phyloP scores from a whole-genome alignment of 768 basidiomycete species.

The Boletus insuetus region DNA sequence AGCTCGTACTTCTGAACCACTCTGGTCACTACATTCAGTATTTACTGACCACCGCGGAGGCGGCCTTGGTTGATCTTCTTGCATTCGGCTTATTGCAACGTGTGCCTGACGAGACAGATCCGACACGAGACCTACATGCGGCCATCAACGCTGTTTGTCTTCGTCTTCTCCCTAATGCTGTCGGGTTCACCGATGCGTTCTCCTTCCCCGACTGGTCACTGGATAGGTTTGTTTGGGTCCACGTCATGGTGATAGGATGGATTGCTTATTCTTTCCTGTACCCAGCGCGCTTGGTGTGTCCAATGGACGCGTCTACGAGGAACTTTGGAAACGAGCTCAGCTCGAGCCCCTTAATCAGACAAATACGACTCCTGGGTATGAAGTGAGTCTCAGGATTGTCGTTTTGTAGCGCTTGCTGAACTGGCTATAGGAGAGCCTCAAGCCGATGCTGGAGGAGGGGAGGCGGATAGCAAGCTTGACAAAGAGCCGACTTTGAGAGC shows the following conservation, averaged over 20 bases:
- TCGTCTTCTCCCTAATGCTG: slow-evolving; percentile 57
- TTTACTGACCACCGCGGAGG: slow-evolving; percentile 56
- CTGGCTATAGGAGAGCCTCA: slow-evolving; percentile 19
- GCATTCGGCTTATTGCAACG: slow-evolving; percentile 47
- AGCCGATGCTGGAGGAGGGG: slow-evolving; percentile 26
- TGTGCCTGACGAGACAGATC: slow-evolving; percentile 33
- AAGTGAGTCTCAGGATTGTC: slow-evolving; percentile 32
- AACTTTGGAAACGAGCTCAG: slow-evolving; percentile 58
- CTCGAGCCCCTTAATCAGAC: slow-evolving; percentile 56
- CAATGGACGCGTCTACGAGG: slow-evolving; percentile 65
- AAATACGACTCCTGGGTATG: slow-evolving; percentile 53
- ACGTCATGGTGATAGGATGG: neutral
- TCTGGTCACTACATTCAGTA: slow-evolving; percentile 40
- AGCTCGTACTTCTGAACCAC: neutral
- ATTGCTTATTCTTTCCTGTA: neutral
- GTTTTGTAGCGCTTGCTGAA: neutral
- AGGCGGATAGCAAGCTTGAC: slow-evolving; percentile 10
- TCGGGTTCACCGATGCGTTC: slow-evolving; percentile 71
- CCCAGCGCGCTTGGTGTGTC: slow-evolving; percentile 59
- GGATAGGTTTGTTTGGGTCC: slow-evolving; percentile 44
- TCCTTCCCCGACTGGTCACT: slow-evolving; percentile 75
- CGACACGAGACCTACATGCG: slow-evolving; percentile 47
- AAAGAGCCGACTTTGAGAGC: slow-evolving; percentile 22
- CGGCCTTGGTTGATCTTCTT: slow-evolving; percentile 55
- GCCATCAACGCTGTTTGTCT: slow-evolving; percentile 48